Evolutionary conservation across 345 rosid genomes (phyloP).

Genomic region (Acer saccharum): DNA sequence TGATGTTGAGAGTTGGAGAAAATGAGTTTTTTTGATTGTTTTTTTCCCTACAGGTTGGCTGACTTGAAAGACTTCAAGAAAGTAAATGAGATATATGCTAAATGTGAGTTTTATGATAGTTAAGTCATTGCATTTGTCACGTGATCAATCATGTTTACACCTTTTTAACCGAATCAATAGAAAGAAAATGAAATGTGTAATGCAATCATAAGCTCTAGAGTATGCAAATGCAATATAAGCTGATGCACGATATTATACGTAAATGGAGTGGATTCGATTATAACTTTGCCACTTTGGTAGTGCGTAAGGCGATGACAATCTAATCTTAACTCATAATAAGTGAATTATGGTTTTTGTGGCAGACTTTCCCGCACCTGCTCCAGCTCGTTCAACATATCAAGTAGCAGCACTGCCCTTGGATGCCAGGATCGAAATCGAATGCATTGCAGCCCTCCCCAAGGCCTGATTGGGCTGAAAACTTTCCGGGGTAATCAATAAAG

Average conservation of each 20-base stretch:
- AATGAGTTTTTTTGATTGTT: slow-evolving; percentile 6
- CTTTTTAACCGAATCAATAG: not conserved
- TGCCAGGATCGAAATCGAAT: slow-evolving; percentile 90
- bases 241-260: not conserved
- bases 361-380: slow-evolving; percentile 86
- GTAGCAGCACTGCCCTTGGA: slow-evolving; percentile 91
- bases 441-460: slow-evolving; percentile 68
- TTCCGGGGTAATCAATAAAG: not conserved
- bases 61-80: slow-evolving; percentile 92
- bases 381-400: slow-evolving; percentile 90
- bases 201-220: not conserved
- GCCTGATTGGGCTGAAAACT: not conserved
- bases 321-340: not conserved
- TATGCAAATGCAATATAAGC: not conserved
- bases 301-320: not conserved
- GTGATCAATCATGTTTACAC: not conserved
- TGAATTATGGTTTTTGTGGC: slow-evolving; percentile 26
- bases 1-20: not conserved
- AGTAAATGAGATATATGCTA: slow-evolving; percentile 92
- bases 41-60: slow-evolving; percentile 62
- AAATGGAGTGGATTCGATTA: not conserved
- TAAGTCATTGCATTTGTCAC: not conserved
- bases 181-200: not conserved
- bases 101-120: slow-evolving; percentile 58
- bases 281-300: not conserved